Base-by-base conservation (phyloP, 2,329 filamentous ascomycete species). In the Aspergillus puulaauensis region DNA sequence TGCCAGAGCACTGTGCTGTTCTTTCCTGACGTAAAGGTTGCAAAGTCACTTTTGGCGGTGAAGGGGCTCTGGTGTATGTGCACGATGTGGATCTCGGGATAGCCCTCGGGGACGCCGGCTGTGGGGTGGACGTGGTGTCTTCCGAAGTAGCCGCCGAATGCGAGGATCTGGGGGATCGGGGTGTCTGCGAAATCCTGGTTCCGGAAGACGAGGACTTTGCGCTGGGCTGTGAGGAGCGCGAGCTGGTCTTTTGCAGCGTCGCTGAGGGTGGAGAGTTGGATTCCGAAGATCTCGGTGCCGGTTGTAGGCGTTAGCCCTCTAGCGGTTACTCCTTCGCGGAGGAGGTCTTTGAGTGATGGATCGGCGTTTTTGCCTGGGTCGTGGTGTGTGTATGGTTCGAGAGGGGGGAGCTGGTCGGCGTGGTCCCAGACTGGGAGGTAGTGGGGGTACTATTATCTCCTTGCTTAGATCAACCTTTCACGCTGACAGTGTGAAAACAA, bases 1-100 rank as follows among this genome's bases (percentile, higher is more conserved):
- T 96, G 91, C 91, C 91, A 96, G 3, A 89, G 88, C 0, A 93
- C 86, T 3, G 86, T 90, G 73, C 86, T 92, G 3, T 89, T 91
- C 17, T 89, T 82, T 39, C 83, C 84, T 47, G 81, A 75, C 64
- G 90, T 86, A 72, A 87, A 88, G 45, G 83, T 77, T 37, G 83
- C 76, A n/a, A 78, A 79, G 2, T 79, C 81, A 15, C 82, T 83
- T 60, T 88, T 85, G 62, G 82, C 76, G 47, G 2, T 85, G 62
- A 82, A 76, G 47, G 7, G 24, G 24, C 83, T 86, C 21, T 83
- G 85, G 23, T 89, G 84, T 8, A 27, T 9, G 73, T 93, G 89
- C 2, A 93, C 89, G 2, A 93, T 82, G 67, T 93, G 90, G 14
- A 93, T 75, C 70, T 91, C 85, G 0, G 90, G 89, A 67, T 86